phyloP scores from a whole-genome alignment of 192 early-diverging fungal species.

The Neocallimastix lanati region DNA sequence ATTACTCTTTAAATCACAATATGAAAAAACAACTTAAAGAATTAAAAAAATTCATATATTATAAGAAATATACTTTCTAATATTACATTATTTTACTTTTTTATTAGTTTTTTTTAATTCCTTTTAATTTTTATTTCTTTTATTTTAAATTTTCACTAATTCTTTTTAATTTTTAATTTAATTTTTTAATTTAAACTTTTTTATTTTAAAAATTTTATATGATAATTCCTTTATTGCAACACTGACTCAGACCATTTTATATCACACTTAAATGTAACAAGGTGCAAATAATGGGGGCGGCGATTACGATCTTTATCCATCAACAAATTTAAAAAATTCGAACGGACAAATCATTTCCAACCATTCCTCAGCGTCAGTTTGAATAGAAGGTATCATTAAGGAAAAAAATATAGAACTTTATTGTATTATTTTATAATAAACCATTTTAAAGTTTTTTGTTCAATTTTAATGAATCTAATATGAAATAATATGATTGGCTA shows the following conservation, averaged over 20 bases:
- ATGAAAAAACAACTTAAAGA: too few species aligned
- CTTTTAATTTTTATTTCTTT: too few species aligned
- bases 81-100: too few species aligned
- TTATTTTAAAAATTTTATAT: too few species aligned
- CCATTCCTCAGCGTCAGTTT: neutral
- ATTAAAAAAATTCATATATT: too few species aligned
- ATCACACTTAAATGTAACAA: neutral
- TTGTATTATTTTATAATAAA: neutral
- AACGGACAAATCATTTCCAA: neutral
- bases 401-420: neutral
- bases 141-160: too few species aligned
- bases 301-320: neutral
- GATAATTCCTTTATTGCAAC: neutral
- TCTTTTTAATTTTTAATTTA: too few species aligned
- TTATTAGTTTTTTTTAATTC: too few species aligned
- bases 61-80: too few species aligned
- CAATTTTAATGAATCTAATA: neutral
- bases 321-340: neutral
- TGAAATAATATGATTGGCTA: neutral
- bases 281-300: neutral
- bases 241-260: neutral
- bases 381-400: neutral
- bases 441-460: neutral
- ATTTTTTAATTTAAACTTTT: too few species aligned
- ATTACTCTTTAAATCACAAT: too few species aligned